Evolutionary conservation across 805 yeast species (phyloP).

Genomic region (Ogataea pilisensis): DNA sequence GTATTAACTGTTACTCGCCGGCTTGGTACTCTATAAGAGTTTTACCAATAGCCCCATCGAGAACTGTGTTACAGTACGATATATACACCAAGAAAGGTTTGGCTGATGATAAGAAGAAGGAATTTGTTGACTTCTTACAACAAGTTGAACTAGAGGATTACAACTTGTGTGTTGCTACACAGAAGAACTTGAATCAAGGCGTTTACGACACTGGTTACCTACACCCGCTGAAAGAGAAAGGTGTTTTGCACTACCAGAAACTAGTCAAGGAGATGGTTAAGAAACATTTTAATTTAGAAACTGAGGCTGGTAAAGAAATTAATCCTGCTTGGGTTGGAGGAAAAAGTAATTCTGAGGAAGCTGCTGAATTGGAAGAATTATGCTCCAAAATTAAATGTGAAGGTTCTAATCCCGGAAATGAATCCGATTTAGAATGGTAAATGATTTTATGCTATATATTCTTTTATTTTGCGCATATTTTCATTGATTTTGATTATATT

Average conservation of each 20-base stretch:
- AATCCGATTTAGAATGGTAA: conserved; percentile 26
- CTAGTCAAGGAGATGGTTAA: conserved; percentile 56
- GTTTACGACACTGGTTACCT: conserved; percentile 54
- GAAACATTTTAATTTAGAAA: conserved; percentile 45
- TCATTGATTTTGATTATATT: too few relatives aligned
- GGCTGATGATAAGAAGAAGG: conserved; percentile 48
- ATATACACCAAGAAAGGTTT: conserved; percentile 58
- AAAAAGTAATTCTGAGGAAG: conserved; percentile 36
- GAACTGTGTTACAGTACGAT: conserved; percentile 56
- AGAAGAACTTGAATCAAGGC: conserved; percentile 58
- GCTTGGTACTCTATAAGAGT: conserved; percentile 64
- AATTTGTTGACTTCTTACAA: conserved; percentile 60
- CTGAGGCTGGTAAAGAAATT: conserved; percentile 40
- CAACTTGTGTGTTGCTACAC: conserved; percentile 56
- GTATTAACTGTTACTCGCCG: conserved; percentile 61
- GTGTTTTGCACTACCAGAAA: conserved; percentile 54
- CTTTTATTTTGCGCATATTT: background rate
- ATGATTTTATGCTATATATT: background rate
- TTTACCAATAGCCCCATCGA: conserved; percentile 48
- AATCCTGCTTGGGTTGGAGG: conserved; percentile 50
- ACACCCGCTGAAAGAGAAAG: conserved; percentile 56
- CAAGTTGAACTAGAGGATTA: conserved; percentile 60
- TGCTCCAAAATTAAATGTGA: conserved; percentile 50
- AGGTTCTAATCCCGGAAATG: conserved; percentile 36
- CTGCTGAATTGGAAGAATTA: conserved; percentile 46